These are phyloP conservation scores for Lepiota brunneoincarnata DNA, from an alignment of 768 basidiomycete genomes.

Conservation along the genomic window DNA sequence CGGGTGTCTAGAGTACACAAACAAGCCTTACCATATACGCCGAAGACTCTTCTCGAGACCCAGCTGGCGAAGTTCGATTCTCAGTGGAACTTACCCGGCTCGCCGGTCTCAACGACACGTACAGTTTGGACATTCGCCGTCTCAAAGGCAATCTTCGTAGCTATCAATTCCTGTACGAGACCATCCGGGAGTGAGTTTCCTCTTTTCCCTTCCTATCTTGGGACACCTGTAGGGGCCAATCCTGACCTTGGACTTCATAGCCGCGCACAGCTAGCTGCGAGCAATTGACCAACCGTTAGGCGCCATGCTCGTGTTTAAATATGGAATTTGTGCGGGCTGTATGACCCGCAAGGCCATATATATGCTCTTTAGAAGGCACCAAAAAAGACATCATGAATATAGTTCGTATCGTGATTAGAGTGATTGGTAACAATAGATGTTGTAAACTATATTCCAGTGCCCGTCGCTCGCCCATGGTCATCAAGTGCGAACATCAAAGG, in stretches of 20 bases:
- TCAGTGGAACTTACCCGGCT: conserved; percentile 88
- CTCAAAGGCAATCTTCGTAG: conserved; percentile 83
- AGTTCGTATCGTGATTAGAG: no score
- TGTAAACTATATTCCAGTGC: no score
- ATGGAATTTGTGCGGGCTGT: no score
- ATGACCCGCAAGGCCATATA: no score
- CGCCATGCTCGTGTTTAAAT: no score
- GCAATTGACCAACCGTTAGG: no score
- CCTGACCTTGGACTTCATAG: background rate
- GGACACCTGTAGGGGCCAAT: no score
- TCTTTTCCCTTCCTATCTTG: background rate
- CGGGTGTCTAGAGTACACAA: background rate
- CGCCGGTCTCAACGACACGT: conserved; percentile 78
- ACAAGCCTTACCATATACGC: conserved; percentile 1
- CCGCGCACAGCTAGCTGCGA: background rate
- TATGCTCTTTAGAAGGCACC: no score
- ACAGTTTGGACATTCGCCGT: conserved; percentile 84
- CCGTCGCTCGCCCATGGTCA: no score
- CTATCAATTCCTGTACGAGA: conserved; percentile 83
- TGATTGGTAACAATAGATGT: no score
- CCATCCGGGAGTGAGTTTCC: conserved; percentile 30
- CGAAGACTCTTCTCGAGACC: conserved; percentile 49
- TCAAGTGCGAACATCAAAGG: background rate
- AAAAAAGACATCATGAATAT: no score
- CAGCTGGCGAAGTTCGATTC: conserved; percentile 90